phyloP scores from a whole-genome alignment of 139 green algal species.

The Chlamydomonas sp. region DNA sequence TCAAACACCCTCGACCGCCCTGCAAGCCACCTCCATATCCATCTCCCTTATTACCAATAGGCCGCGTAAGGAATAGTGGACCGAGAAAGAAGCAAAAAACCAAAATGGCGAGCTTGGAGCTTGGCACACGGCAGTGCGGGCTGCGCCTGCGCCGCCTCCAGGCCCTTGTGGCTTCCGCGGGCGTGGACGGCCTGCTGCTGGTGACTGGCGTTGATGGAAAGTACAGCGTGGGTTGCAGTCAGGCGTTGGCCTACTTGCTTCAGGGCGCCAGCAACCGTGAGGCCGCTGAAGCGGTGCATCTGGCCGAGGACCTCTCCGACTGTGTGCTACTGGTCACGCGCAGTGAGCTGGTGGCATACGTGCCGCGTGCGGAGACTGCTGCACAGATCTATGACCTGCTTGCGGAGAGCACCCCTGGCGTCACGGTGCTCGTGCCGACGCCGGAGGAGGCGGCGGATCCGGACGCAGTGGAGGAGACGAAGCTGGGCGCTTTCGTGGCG shows the following conservation, averaged over 20 bases:
- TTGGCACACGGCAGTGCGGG: not conserved
- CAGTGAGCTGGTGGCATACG: not conserved
- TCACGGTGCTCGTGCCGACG: conserved; percentile 16
- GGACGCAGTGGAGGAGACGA: conserved; percentile 30
- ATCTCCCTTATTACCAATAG: too few species aligned
- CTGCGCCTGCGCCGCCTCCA: conserved; percentile 2
- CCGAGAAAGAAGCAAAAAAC: too few species aligned
- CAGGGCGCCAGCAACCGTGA: conserved; percentile 25
- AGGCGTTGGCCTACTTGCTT: conserved; percentile 25
- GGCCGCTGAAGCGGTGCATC: conserved; percentile 17
- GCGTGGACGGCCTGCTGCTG: conserved; percentile 25
- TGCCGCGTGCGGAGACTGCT: not conserved
- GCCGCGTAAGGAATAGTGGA: too few species aligned
- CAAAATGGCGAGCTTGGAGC: too few species aligned
- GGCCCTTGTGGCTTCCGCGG: not conserved
- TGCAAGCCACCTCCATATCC: too few species aligned
- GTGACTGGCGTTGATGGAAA: conserved; percentile 25
- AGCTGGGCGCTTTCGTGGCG: conserved; percentile 37
- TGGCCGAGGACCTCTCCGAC: conserved; percentile 23
- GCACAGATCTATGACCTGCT: conserved; percentile 12
- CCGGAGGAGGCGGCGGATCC: conserved; percentile 17
- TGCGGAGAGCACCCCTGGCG: not conserved
- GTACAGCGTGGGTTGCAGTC: conserved; percentile 13
- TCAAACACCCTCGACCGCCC: too few species aligned
- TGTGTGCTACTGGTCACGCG: conserved; percentile 13